These are phyloP conservation scores for Diutina neorugosa DNA, from an alignment of 1,139 yeast genomes.

Conservation along the genomic window DNA sequence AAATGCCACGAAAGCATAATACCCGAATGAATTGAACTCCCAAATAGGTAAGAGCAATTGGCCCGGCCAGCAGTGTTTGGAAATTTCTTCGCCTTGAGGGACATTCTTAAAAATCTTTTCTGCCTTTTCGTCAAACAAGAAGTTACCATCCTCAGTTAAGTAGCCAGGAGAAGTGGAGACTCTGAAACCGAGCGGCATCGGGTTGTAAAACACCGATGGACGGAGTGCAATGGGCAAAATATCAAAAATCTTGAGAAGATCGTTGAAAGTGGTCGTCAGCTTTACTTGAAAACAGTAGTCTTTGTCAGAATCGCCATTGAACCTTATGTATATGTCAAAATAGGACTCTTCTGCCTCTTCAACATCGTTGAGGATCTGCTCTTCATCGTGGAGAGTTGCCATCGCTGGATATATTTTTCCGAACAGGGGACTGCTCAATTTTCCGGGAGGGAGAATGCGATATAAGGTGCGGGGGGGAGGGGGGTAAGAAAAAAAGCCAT, in stretches of 20 bases:
- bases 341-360: background rate
- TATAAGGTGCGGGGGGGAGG: background rate
- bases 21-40: conserved; percentile 43
- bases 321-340: conserved; percentile 65
- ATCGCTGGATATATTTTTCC: background rate
- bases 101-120: conserved; percentile 30
- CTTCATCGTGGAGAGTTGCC: background rate
- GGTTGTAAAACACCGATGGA: conserved; percentile 64
- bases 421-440: background rate
- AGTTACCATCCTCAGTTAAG: conserved; percentile 71
- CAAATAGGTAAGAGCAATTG: conserved; percentile 79
- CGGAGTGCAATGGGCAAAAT: conserved; percentile 63
- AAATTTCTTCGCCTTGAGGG: conserved; percentile 33
- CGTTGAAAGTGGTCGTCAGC: conserved; percentile 43
- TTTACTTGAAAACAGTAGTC: conserved; percentile 81
- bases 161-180: conserved; percentile 75
- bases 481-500: background rate
- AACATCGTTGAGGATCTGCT: background rate
- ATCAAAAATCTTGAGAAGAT: conserved; percentile 48
- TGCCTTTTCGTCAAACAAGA: conserved; percentile 41
- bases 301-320: conserved; percentile 74
- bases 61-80: conserved; percentile 74
- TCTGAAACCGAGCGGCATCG: conserved; percentile 51
- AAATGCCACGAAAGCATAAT: conserved; percentile 29
- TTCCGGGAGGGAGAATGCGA: background rate